Evolutionary conservation across 1,139 yeast genomes (phyloP).

Genomic region (Debaryomyces nepalensis): DNA sequence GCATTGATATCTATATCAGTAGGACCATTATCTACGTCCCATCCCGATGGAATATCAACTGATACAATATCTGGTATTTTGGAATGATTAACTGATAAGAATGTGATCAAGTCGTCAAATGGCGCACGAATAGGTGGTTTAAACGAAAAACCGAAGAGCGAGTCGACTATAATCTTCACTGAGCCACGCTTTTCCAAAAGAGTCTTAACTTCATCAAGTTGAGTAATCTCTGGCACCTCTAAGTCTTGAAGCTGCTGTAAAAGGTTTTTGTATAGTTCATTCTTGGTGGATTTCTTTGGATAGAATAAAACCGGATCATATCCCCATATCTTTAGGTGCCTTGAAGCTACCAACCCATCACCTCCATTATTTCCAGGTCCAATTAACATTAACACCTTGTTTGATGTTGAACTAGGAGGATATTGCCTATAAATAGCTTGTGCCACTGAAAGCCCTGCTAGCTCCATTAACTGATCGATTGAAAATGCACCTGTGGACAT

Average conservation of each 20-base stretch:
- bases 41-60: constrained; percentile 92
- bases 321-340: constrained; percentile 81
- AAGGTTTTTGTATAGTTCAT: constrained; percentile 49
- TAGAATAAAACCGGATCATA: constrained; percentile 72
- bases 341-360: constrained; percentile 93
- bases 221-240: constrained; percentile 48
- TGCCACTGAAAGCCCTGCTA: constrained; percentile 94
- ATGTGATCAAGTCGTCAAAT: constrained; percentile 60
- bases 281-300: constrained; percentile 59
- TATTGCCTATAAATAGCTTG: constrained; percentile 73
- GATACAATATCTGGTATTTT: constrained; percentile 65
- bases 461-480: constrained; percentile 92
- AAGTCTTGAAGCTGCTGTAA: constrained; percentile 64
- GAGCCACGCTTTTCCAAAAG: constrained; percentile 24
- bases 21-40: constrained; percentile 95
- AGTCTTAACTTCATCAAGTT: constrained; percentile 40
- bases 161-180: constrained; percentile 62
- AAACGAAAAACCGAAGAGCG: constrained; percentile 92
- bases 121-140: constrained; percentile 87
- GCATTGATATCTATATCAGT: constrained; percentile 56
- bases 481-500: constrained; percentile 88
- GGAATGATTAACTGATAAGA: constrained; percentile 40
- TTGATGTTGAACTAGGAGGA: constrained; percentile 40
- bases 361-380: constrained; percentile 99
- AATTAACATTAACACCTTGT: constrained; percentile 65